Percentiles rank a stretch among this genome's conserved stretches.
phyloP scores from a whole-genome alignment of 202 grass and related monocot genomes.

The Elaeis oleifera region DNA sequence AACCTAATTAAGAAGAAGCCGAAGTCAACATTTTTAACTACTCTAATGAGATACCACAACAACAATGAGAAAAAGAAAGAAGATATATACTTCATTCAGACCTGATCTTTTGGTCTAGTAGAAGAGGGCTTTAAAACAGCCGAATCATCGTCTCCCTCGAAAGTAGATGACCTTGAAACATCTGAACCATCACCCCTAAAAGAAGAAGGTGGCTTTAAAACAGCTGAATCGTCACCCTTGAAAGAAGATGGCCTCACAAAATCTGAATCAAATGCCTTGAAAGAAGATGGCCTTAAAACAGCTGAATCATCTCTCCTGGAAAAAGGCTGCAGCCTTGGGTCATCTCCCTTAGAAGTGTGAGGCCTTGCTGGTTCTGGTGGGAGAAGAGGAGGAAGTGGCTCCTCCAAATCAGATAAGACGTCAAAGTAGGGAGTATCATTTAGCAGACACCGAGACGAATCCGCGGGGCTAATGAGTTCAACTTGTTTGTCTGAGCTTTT shows the following conservation, averaged over 20 bases:
- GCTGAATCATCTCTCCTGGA: neutral
- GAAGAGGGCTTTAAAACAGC: neutral
- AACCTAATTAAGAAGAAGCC: constrained; percentile 36
- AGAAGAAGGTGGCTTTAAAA: neutral
- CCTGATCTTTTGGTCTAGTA: constrained; percentile 29
- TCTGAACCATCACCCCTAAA: neutral
- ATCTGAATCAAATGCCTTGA: neutral
- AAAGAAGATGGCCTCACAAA: neutral
- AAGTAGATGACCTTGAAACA: neutral
- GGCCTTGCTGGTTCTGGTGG: neutral
- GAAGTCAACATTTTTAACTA: neutral
- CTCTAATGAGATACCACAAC: constrained; percentile 2
- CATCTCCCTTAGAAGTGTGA: neutral
- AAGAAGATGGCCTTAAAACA: neutral
- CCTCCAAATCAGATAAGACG: constrained; percentile 40
- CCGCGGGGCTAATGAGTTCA: constrained; percentile 34
- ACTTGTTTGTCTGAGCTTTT: constrained; percentile 29
- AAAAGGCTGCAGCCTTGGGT: neutral
- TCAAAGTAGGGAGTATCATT: constrained; percentile 17
- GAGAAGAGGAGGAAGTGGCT: constrained; percentile 7
- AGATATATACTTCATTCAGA: neutral
- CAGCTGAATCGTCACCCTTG: neutral
- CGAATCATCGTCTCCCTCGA: constrained; percentile 3
- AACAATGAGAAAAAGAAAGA: neutral
- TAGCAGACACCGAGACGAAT: constrained; percentile 47